phyloP scores from a whole-genome alignment of 2,329 filamentous ascomycete species.

The Domatiomyces globalis region DNA sequence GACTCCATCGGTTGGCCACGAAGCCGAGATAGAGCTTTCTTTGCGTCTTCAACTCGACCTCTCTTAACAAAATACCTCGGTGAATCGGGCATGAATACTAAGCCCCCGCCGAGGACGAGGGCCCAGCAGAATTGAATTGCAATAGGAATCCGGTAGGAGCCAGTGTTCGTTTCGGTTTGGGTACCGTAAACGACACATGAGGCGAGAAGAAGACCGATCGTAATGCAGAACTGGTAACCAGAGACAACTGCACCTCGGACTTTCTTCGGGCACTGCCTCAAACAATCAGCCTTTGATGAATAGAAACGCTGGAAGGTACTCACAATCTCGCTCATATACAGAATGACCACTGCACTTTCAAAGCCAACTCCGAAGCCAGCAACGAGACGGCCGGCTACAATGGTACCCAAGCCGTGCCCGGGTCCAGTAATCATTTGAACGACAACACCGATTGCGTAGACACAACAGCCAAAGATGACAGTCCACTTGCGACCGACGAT shows the following conservation, averaged over 20 bases:
- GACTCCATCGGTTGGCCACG: constrained; percentile 61
- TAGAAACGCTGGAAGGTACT: constrained; percentile 1
- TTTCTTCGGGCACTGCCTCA: constrained; percentile 44
- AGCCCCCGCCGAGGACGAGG: constrained; percentile 52
- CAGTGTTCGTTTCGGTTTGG: constrained; percentile 45
- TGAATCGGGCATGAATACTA: constrained; percentile 68
- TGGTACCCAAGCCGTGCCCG: constrained; percentile 36
- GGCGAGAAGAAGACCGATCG: constrained; percentile 62
- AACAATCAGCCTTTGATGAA: constrained; percentile 2
- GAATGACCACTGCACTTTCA: constrained; percentile 63
- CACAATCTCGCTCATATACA: constrained; percentile 74
- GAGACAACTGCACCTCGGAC: constrained; percentile 68
- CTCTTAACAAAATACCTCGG: constrained; percentile 76
- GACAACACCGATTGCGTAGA: constrained; percentile 56
- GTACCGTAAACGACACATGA: constrained; percentile 61
- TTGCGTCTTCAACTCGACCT: constrained; percentile 52
- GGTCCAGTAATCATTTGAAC: constrained; percentile 47
- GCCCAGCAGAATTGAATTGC: constrained; percentile 69
- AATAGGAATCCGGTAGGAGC: constrained; percentile 69
- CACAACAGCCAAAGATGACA: constrained; percentile 52
- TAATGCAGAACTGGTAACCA: constrained; percentile 73
- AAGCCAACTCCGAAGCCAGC: constrained; percentile 68
- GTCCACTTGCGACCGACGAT: constrained; percentile 58
- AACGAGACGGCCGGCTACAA: constrained; percentile 59
- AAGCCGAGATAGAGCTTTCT: constrained; percentile 48